Conservation (phyloP, 2,329 filamentous ascomycete genomes). For the Penicillium sp. region DNA sequence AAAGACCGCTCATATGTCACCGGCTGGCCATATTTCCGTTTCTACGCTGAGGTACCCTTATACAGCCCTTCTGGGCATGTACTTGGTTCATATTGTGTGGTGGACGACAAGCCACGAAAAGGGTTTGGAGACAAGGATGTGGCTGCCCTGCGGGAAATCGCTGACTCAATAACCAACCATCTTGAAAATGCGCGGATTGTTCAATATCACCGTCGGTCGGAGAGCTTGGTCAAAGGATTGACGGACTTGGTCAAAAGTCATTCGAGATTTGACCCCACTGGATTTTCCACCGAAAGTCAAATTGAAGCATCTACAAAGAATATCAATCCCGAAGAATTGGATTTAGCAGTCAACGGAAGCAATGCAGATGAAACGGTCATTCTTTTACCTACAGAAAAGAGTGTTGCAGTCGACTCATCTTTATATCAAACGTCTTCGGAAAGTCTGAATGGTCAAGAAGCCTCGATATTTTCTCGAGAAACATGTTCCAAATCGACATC, state of each 20-base stretch:
- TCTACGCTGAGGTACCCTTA: slow-evolving; percentile 63
- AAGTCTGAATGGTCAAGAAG: background rate
- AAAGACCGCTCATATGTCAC: slow-evolving; percentile 36
- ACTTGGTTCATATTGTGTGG: slow-evolving; percentile 60
- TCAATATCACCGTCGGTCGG: slow-evolving; percentile 55
- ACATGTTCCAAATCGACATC: background rate
- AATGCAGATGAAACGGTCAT: background rate
- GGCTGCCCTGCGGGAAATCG: slow-evolving; percentile 56
- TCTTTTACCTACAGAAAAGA: background rate
- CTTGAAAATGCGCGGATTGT: slow-evolving; percentile 56
- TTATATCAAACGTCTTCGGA: background rate
- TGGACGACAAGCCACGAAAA: slow-evolving; percentile 54
- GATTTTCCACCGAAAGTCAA: slow-evolving; percentile 8
- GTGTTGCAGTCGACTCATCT: background rate
- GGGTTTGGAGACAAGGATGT: slow-evolving; percentile 36
- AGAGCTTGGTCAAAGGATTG: slow-evolving; percentile 57
- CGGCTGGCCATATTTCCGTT: slow-evolving; percentile 39
- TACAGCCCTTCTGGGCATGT: slow-evolving; percentile 52
- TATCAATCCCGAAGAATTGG: background rate
- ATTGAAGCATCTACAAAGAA: slow-evolving; percentile 5
- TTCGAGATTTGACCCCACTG: slow-evolving; percentile 17
- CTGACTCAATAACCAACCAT: slow-evolving; percentile 57
- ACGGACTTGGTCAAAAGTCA: slow-evolving; percentile 50
- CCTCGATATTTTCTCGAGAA: background rate
- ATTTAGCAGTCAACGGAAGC: background rate